Conservation (phyloP, 208 protist genomes). For the Naegleria lovaniensis region DNA sequence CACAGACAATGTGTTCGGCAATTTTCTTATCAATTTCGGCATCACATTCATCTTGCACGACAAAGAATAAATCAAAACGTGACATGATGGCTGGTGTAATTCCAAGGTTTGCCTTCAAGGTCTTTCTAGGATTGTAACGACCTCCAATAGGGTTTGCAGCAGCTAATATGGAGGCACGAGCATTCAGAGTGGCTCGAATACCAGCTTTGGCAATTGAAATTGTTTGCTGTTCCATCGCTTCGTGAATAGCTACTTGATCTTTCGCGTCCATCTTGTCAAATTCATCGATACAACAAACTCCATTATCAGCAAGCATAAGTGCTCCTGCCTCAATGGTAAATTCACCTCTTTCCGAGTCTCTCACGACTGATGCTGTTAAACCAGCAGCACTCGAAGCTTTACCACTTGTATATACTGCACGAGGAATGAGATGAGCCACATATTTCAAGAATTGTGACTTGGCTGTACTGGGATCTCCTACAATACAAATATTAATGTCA, state of each 20-base stretch:
- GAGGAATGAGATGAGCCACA: slow-evolving; percentile 79
- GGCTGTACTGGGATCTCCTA: slow-evolving; percentile 97
- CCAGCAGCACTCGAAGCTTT: slow-evolving; percentile 93
- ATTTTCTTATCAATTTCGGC: slow-evolving; percentile 90
- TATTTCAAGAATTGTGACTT: slow-evolving; percentile 99
- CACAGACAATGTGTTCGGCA: slow-evolving; percentile 87
- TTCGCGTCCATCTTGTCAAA: slow-evolving; percentile 99
- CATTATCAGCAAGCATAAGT: slow-evolving; percentile 99
- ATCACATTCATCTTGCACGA: slow-evolving; percentile 94
- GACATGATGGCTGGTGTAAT: slow-evolving; percentile 97
- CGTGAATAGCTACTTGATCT: slow-evolving; percentile 99
- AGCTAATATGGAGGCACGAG: slow-evolving; percentile 93
- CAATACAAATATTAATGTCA: slow-evolving; percentile 98
- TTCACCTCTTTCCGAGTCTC: slow-evolving; percentile 97
- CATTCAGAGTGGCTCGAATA: slow-evolving; percentile 98
- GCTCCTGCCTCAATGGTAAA: slow-evolving; percentile 99
- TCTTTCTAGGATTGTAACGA: slow-evolving; percentile 82
- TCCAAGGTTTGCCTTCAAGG: slow-evolving; percentile 81
- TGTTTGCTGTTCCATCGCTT: slow-evolving; percentile 99
- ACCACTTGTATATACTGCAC: slow-evolving; percentile 95
- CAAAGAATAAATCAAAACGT: slow-evolving; percentile 99
- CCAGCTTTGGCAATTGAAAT: slow-evolving; percentile 98
- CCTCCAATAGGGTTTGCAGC: slow-evolving; percentile 97
- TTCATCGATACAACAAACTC: slow-evolving; percentile 99
- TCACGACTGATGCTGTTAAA: slow-evolving; percentile 92